Evolutionary conservation across 495 filamentous ascomycete species (phyloP), one percentile per base, ranked within the genome.

Genomic region (Trichocladium antarcticum): DNA sequence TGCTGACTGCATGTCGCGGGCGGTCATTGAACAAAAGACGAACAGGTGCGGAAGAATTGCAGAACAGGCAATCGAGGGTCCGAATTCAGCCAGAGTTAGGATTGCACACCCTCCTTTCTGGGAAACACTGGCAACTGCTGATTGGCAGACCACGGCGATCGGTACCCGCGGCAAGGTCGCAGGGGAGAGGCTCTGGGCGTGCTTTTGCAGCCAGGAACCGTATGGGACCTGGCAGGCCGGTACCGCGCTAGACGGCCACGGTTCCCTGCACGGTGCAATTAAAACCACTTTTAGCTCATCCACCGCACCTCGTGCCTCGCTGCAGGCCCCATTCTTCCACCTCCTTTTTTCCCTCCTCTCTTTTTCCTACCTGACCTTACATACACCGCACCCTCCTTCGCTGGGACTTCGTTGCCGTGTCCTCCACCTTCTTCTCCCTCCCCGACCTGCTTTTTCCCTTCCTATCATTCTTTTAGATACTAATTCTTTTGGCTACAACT

Each of bases 221-320:
- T 36, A 38, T n/a, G 47, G 29, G n/a, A 54, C 52, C 31, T 47
- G 8, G 16, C 36, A 3, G 29, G 19, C 19, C 47, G 39, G 52
- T 47, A 47, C 42, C 41, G 41, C 46, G 42, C 47, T 7, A 47
- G 2, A 31, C 19, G 17, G 42, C 47, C 29, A 21, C 27, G 20
- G 28, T 32, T 37, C 47, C 46, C 42, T 55, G 51, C 15, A 27
- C 32, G 41, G 15, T 49, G 57, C 55, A 63, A 63, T 63, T 58
- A 61, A 58, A 63, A 34, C 45, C 12, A 38, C 45, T 47, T 40
- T 54, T 59, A 59, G 57, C 57, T 57, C 51, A 45, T 49, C 45
- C 51, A 49, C 45, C 29, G 32, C 45, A 50, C 46, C 36, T 42
- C 38, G 47, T 49, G 39, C 51, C 46, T 28, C 29, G 37, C 45